A percentile compares a stretch with the other conserved stretches of the same genome.
Evolutionary conservation across 805 yeast genomes (phyloP).

Genomic region (Pichia manshurica): DNA sequence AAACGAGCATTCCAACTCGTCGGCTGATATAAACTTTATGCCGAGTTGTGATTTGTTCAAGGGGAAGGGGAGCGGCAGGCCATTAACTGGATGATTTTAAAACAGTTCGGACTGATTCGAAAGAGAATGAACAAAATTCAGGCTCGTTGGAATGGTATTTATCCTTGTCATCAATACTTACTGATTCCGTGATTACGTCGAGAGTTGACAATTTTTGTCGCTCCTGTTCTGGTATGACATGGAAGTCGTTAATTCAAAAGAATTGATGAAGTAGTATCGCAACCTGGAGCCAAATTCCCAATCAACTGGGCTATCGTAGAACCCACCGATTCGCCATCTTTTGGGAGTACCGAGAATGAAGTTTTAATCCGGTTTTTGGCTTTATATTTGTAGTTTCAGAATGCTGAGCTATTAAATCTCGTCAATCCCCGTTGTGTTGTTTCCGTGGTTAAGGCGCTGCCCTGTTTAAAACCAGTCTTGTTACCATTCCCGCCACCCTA

Average conservation of each 20-base stretch:
- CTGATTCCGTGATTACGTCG: background rate
- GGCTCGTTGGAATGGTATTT: background rate
- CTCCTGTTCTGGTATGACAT: background rate
- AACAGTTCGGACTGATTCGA: constrained; percentile 15
- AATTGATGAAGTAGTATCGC: constrained; percentile 6
- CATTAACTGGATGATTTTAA: too few relatives aligned
- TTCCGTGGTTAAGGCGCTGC: too few relatives aligned
- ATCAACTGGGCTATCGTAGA: constrained; percentile 11
- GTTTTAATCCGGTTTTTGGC: too few relatives aligned
- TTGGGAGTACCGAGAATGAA: too few relatives aligned
- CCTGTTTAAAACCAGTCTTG: too few relatives aligned
- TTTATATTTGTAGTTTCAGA: background rate
- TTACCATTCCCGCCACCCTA: too few relatives aligned
- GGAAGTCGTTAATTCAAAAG: constrained; percentile 6
- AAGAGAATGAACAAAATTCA: constrained; percentile 7
- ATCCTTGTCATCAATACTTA: background rate
- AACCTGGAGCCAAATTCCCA: constrained; percentile 3
- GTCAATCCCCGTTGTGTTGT: too few relatives aligned
- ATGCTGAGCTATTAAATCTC: too few relatives aligned
- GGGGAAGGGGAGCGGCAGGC: too few relatives aligned
- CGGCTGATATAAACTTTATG: constrained; percentile 27
- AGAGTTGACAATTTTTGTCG: background rate
- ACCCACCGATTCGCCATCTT: background rate
- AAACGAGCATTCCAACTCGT: constrained; percentile 35
- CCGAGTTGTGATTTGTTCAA: constrained; percentile 23